Conservation (phyloP, 1,139 yeast genomes). For the Torulaspora pretoriensis region DNA sequence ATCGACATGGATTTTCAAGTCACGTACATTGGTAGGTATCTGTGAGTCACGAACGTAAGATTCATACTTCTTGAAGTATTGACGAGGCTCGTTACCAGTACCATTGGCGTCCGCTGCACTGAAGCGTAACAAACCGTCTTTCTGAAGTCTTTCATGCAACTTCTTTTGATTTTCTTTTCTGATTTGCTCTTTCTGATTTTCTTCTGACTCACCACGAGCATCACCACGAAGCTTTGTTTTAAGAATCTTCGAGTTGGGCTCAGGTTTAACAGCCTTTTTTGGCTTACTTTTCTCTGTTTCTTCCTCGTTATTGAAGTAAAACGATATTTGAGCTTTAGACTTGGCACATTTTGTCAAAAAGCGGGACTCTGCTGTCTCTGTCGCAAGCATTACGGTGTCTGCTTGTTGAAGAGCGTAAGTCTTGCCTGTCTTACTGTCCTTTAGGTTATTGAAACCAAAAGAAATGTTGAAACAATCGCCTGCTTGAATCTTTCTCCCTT, state of each 20-base stretch:
- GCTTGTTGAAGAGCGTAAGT: constrained; percentile 68
- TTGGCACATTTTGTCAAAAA: constrained; percentile 74
- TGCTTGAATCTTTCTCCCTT: constrained; percentile 54
- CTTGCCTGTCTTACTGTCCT: constrained; percentile 46
- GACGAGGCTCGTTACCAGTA: constrained; percentile 61
- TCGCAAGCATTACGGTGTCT: constrained; percentile 74
- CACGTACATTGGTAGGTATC: constrained; percentile 77
- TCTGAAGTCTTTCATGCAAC: constrained; percentile 79
- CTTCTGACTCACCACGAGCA: constrained; percentile 67
- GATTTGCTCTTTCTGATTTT: constrained; percentile 60
- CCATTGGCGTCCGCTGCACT: constrained; percentile 71
- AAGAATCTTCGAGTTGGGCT: constrained; percentile 50
- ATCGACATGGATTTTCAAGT: constrained; percentile 83
- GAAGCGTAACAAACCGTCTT: constrained; percentile 76
- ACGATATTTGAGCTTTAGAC: constrained; percentile 69
- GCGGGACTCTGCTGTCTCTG: constrained; percentile 54
- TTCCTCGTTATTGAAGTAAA: constrained; percentile 74
- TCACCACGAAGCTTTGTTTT: constrained; percentile 81
- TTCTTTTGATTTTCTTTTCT: constrained; percentile 80
- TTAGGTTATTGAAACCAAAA: constrained; percentile 69
- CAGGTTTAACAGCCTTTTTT: constrained; percentile 24
- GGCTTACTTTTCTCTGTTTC: constrained; percentile 30
- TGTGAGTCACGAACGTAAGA: constrained; percentile 91
- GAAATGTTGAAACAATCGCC: constrained; percentile 76
- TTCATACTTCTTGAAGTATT: constrained; percentile 79